Evolutionary conservation across 192 early-diverging fungal genomes (phyloP), one percentile per base, ranked within the genome.

Genomic region (Podila horticola): DNA sequence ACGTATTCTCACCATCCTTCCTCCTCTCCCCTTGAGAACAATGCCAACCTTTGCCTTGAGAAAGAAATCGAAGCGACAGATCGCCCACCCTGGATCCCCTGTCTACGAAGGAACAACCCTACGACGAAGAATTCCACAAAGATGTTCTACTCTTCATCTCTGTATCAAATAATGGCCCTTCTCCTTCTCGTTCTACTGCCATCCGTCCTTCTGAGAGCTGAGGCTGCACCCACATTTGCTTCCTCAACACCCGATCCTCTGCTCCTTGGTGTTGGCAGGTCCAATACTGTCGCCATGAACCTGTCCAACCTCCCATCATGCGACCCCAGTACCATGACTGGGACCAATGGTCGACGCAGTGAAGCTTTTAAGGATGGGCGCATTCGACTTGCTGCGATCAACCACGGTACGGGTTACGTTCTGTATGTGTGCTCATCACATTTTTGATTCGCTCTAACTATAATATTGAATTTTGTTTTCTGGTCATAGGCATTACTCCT

Each of bases 271-370:
- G 24, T 36, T 7, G 61, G 22, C 31, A 41, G n/a, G 28, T 29
- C 12, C 15, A 62, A 72, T 30, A 26, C 59, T 11, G 26, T 59
- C 3, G 75, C 77, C 5, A 81, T 81, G 66, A 73, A 81, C 30
- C 60, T 73, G 19, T 73, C 77, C n/a, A 81, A 58, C 29, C 38
- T 81, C 33, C 55, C 66, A 13, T 0, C 30, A 13, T 81, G 77
- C 34, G 66, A 72, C 28, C 28, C 70, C 15, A 20, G 3, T 30
- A 60, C 66, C 3, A 73, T 73, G 77, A 73, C 71, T 10, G 77
- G 71, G 17, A 22, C 60, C 33, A 73, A 69, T 72, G 71, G 66
- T 12, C 62, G 77, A 49, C 58, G n/a, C 19, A 20, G 45, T 26
- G 52, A 52, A 1, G 29, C 66, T 5, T 6, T n/a, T 10, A 55